Base-by-base conservation (phyloP, 371 early-diverging fungal species). In the Mucor velutinosus region DNA sequence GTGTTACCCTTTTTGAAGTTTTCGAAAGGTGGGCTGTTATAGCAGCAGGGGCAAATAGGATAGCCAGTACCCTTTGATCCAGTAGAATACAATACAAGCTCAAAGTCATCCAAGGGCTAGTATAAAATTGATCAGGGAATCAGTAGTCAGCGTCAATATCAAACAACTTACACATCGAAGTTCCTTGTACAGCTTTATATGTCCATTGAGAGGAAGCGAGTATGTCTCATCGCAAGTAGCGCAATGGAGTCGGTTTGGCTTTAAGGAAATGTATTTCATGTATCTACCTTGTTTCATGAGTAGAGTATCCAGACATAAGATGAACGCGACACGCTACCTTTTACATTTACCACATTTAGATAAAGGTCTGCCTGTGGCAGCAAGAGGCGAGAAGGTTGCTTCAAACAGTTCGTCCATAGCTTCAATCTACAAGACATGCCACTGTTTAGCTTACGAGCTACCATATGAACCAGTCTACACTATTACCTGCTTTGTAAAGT, bases 321-420 rank as follows among this genome's bases (percentile, higher is more conserved):
- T 41, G 5, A 2, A 41, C 15, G 8, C 51, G 33, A 32, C 29
- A 56, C 41, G 1, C 59, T 76, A 83, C 74, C 86, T 65, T 68
- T 79, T 78, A 66, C 87, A 86, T 69, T 79, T 82, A 32, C 86
- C 87, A 58, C 86, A 86, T 60, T 85, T 87, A 4, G 87, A 83
- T 6, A 86, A 35, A 7, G 78, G 71, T 64, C 70, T 73, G 4
- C 87, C 86, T 0, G 85, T 78, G 15, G 79, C 76, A 30, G 85
- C 82, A 1, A 86, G 66, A 21, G 85, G 75, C 0, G 83, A 83
- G 37, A 83, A 86, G 1, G 86, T 84, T 1, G 84, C 86, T 68
- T 86, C 86, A 69, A 86, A 86, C 10, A 86, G 60, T 61, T 82
- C 80, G 60, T 86, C 86, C 86, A 86, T 86, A 0, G 70, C 60